phyloP scores from a whole-genome alignment of 2,329 filamentous ascomycete genomes.

The Parafenestella ontariensis region DNA sequence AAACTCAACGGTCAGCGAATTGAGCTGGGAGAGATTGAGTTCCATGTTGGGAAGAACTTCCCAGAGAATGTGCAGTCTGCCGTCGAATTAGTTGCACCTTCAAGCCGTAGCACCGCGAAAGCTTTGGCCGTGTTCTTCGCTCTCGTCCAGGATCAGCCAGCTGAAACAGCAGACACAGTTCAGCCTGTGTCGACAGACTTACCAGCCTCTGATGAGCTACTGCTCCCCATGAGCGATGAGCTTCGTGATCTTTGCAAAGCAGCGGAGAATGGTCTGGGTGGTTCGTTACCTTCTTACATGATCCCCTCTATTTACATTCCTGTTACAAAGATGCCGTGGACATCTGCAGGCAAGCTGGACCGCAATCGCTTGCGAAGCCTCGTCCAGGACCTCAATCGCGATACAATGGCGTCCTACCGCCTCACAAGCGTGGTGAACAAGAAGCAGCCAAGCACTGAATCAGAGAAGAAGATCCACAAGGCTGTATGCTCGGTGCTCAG shows the following conservation, averaged over 20 bases:
- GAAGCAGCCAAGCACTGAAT: conserved; percentile 31
- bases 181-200: conserved; percentile 28
- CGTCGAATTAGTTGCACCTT: conserved; percentile 42
- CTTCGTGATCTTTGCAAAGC: conserved; percentile 37
- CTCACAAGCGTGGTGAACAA: conserved; percentile 38
- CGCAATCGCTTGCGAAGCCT: conserved; percentile 37
- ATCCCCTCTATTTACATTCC: conserved; percentile 44
- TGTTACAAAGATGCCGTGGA: conserved; percentile 41
- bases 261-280: conserved; percentile 38
- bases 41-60: conserved; percentile 43
- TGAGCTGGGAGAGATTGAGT: conserved; percentile 39
- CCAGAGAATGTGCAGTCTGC: conserved; percentile 41
- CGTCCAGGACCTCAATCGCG: conserved; percentile 37
- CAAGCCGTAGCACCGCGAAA: conserved; percentile 35
- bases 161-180: conserved; percentile 6
- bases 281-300: conserved; percentile 44
- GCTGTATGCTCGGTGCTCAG: conserved; percentile 40
- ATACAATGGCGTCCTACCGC: conserved; percentile 39
- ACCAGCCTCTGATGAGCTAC: conserved; percentile 34
- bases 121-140: conserved; percentile 44
- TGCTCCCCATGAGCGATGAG: conserved; percentile 36
- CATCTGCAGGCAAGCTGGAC: conserved; percentile 42
- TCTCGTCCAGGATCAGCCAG: conserved; percentile 17
- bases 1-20: conserved; percentile 42
- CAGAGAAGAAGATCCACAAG: conserved; percentile 42